Evolutionary conservation across 2,329 filamentous ascomycete species (phyloP).

Genomic region (Diaporthe citrichinensis): DNA sequence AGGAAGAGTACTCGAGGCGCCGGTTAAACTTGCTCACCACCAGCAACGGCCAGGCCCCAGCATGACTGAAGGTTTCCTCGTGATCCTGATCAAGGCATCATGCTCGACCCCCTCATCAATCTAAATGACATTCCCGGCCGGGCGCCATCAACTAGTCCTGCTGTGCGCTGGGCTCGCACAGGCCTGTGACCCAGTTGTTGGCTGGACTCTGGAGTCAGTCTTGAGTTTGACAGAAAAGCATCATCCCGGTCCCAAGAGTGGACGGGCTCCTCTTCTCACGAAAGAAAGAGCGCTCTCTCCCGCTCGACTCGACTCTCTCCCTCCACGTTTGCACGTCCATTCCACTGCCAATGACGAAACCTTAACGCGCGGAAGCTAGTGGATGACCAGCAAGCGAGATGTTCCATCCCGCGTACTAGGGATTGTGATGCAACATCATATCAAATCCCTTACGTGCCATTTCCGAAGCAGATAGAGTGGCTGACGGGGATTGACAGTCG

Average conservation of each 20-base stretch:
- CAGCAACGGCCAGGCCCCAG: constrained; percentile 11
- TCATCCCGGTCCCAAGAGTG: constrained; percentile 6
- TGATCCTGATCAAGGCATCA: constrained; percentile 26
- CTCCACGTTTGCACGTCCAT: constrained; percentile 29
- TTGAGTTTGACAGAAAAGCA: constrained; percentile 21
- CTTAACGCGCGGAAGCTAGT: constrained; percentile 30
- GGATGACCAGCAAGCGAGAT: constrained; percentile 25
- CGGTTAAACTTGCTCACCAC: constrained; percentile 15
- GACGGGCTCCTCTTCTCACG: neutral
- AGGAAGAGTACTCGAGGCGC: neutral
- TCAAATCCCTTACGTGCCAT: constrained; percentile 15
- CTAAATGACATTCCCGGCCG: constrained; percentile 20
- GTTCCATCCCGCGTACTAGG: constrained; percentile 28
- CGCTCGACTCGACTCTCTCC: neutral
- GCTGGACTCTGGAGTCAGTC: constrained; percentile 23
- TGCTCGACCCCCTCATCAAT: constrained; percentile 26
- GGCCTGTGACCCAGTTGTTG: constrained; percentile 21
- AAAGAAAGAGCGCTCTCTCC: neutral
- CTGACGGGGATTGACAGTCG: neutral
- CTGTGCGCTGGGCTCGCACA: constrained; percentile 20
- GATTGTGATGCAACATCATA: constrained; percentile 33
- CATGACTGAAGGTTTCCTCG: constrained; percentile 31
- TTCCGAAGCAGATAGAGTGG: constrained; percentile 21
- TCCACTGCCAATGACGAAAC: constrained; percentile 29
- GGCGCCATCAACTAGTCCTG: constrained; percentile 25